A percentile compares a stretch with the other conserved stretches of the same genome.
phyloP scores from a whole-genome alignment of 225 moss, liverwort and hornwort genomes.

The Straminergon stramineum region DNA sequence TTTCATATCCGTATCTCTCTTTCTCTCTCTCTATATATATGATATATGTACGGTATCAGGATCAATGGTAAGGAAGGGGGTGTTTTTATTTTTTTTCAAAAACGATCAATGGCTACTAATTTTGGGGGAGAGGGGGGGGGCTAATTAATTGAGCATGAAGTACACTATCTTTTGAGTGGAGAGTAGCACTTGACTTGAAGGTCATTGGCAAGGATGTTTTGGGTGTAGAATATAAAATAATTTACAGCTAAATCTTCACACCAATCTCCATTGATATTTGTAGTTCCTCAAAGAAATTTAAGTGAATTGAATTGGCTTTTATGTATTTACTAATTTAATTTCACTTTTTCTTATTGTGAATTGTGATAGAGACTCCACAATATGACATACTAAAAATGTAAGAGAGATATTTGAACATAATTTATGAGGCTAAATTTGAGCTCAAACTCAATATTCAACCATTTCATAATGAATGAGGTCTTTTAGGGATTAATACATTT shows the following conservation, averaged over 20 bases:
- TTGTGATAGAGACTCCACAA: not conserved
- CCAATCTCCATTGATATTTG: not conserved
- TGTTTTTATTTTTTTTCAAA: too few relatives aligned
- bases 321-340: fast-evolving
- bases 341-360: not conserved
- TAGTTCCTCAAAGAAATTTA: not conserved
- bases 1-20: too few relatives aligned
- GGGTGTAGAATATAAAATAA: too few relatives aligned
- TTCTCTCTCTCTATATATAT: too few relatives aligned
- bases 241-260: not conserved
- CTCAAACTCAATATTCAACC: not conserved
- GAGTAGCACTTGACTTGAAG: not conserved
- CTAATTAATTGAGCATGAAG: too few relatives aligned
- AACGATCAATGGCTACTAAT: too few relatives aligned
- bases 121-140: too few relatives aligned
- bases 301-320: not conserved
- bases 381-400: fast-evolving
- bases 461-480: too few relatives aligned
- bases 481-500: not conserved
- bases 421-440: not conserved
- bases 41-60: too few relatives aligned
- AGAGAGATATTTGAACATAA: not conserved
- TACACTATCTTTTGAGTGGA: too few relatives aligned
- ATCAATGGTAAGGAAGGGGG: too few relatives aligned
- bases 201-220: not conserved